Evolutionary conservation across 2,329 filamentous ascomycete genomes (phyloP).

Genomic region (Fulvia fulva): DNA sequence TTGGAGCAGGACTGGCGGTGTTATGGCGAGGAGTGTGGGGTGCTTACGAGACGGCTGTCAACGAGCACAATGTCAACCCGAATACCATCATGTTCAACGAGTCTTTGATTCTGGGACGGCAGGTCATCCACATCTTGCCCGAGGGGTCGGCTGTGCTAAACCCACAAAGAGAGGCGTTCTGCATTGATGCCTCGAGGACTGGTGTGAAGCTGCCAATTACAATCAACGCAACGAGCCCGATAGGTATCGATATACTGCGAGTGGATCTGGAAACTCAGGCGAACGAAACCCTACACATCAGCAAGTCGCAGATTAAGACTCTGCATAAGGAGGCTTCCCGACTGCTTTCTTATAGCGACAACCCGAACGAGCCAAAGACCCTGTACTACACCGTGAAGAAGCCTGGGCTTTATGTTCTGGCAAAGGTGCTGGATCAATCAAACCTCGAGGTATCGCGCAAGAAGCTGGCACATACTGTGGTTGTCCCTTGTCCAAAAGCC

Average conservation of each 20-base stretch:
- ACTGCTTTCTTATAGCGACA: constrained; percentile 45
- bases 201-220: constrained; percentile 71
- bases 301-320: constrained; percentile 67
- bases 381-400: constrained; percentile 76
- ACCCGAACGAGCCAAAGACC: constrained; percentile 36
- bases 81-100: constrained; percentile 84
- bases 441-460: constrained; percentile 64
- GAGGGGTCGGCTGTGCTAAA: constrained; percentile 90
- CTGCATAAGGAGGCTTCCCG: constrained; percentile 69
- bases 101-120: constrained; percentile 89
- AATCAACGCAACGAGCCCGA: constrained; percentile 89
- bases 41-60: constrained; percentile 77
- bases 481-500: constrained; percentile 81
- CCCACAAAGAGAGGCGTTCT: constrained; percentile 74
- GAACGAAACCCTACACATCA: constrained; percentile 75
- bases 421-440: constrained; percentile 84
- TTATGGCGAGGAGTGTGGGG: constrained; percentile 82
- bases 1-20: constrained; percentile 68
- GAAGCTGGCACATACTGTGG: constrained; percentile 74
- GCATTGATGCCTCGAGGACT: constrained; percentile 62
- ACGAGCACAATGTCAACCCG: constrained; percentile 87
- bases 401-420: constrained; percentile 79
- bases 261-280: constrained; percentile 76
- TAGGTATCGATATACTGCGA: constrained; percentile 82
- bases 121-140: constrained; percentile 95